Percentiles rank a stretch among this genome's conserved stretches.
phyloP scores from a whole-genome alignment of 1,284 basidiomycete genomes.

The Cutaneotrichosporon sp. region DNA sequence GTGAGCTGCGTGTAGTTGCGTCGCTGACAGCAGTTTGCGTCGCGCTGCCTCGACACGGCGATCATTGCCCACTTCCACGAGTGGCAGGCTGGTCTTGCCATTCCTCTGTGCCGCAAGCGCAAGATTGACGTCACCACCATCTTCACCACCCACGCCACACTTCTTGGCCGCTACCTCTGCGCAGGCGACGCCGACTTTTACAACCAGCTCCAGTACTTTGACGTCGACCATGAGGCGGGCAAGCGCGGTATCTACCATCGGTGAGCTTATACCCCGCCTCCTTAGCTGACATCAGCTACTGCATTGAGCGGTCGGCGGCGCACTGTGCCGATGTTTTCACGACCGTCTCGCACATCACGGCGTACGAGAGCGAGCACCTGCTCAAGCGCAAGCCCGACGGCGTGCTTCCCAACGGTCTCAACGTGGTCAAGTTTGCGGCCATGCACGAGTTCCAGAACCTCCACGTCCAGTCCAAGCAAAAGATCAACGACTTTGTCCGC shows the following conservation, averaged over 20 bases:
- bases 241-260: constrained; percentile 85
- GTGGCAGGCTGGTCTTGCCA: constrained; percentile 97
- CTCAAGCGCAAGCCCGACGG: constrained; percentile 95
- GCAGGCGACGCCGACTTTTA: constrained; percentile 98
- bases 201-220: constrained; percentile 99
- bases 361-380: constrained; percentile 91
- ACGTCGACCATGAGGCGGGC: constrained; percentile 97
- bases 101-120: constrained; percentile 90
- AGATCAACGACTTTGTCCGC: constrained; percentile 95
- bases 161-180: constrained; percentile 95
- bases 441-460: constrained; percentile 98
- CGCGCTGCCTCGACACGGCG: constrained; percentile 70
- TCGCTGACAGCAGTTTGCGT: constrained; percentile 59
- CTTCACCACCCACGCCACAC: constrained; percentile 96
- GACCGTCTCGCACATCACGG: constrained; percentile 95
- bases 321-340: constrained; percentile 98
- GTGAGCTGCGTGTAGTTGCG: constrained; percentile 52
- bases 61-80: constrained; percentile 98
- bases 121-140: constrained; percentile 97
- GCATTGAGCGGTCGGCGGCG: constrained; percentile 88
- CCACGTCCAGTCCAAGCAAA: constrained; percentile 84
- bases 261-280: constrained; percentile 21
- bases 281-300: constrained; percentile 67
- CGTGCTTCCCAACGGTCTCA: constrained; percentile 94
- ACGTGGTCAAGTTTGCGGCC: constrained; percentile 92